Conservation (phyloP, 1,139 yeast genomes). For the Kodamaea sp. region DNA sequence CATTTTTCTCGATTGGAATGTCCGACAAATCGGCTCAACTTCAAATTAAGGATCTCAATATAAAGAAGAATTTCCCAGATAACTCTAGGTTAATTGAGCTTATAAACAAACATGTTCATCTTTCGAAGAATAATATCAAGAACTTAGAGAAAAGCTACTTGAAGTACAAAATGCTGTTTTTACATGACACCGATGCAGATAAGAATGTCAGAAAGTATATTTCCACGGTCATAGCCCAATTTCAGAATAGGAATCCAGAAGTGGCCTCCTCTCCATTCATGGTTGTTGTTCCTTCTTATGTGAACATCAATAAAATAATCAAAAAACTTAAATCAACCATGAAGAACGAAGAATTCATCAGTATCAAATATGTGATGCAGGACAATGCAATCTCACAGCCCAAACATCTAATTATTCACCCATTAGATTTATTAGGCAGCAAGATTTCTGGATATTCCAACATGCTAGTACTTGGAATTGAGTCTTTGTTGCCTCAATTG, state of each 20-base stretch:
- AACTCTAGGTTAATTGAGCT: conserved; percentile 7
- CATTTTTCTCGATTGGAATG: conserved; percentile 10
- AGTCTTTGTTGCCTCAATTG: conserved; percentile 24
- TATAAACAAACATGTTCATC: conserved; percentile 14
- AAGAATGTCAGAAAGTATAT: conserved; percentile 3
- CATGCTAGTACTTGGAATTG: conserved; percentile 25
- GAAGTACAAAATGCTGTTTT: conserved; percentile 9
- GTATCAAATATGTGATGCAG: background rate
- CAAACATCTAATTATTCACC: conserved; percentile 6
- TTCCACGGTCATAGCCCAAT: conserved; percentile 5
- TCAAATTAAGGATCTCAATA: conserved; percentile 10
- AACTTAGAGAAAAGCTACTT: conserved; percentile 18
- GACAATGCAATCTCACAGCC: background rate
- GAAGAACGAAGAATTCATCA: conserved; percentile 1
- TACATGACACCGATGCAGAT: background rate
- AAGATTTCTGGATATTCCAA: conserved; percentile 15
- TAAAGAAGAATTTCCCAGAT: conserved; percentile 10
- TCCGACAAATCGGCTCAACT: background rate
- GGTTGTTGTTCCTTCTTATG: conserved; percentile 19
- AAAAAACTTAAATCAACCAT: conserved; percentile 4
- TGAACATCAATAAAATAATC: conserved; percentile 6
- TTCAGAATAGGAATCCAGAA: conserved; percentile 8
- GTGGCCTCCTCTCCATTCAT: conserved; percentile 15
- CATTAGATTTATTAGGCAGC: conserved; percentile 22
- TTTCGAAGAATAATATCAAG: conserved; percentile 17